Evolutionary conservation across 495 filamentous ascomycete species (phyloP), one percentile per base, ranked within the genome.

Genomic region (Aspergillus ellipticus): DNA sequence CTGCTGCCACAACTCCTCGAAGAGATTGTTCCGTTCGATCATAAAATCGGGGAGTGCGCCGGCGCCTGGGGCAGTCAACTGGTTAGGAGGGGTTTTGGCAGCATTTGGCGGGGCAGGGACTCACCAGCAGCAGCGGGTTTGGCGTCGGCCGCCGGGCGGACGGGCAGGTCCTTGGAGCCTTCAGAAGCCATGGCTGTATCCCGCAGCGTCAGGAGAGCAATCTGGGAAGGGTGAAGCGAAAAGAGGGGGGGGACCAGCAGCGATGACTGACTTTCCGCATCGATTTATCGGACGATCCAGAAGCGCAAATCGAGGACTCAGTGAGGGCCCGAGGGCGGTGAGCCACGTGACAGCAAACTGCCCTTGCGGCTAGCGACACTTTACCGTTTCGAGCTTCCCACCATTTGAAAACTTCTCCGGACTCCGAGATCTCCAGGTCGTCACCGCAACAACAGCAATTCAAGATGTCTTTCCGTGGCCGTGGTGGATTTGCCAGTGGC

Each of bases 1-100:
- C 68, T 89, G 79, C 57, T 87, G 85, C 81, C 92, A 96, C 22
- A 97, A 74, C 62, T 86, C 83, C 58, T 97, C 87, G 74, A 97
- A 98, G 6, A 98, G 72, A 24, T 85, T 76, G 64, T 97, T 88
- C 28, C 94, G 87, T 62, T 92, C 81, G 60, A 89, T 74, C 58
- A 97, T 79, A 70, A 88, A 96, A n/a, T 84, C 80, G 19, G 93
- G 88, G 26, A 85, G 77, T n/a, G 83, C 82, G 37, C 79, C 66
- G 56, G 59, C 37, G 47, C 60, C 58, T 57, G 61, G 53, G 42
- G 63, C 62, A 57, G 54, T 57, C 33, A 52, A 51, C 46, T 61
- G 43, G 35, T 74, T 68, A 74, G 65, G 61, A 53, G 63, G 58
- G 56, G 65, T 29, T 56, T 62, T 57, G 42, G 63, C 49, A 52